phyloP scores from a whole-genome alignment of 2,329 filamentous ascomycete species.

The Hymenoscyphus occultus region DNA sequence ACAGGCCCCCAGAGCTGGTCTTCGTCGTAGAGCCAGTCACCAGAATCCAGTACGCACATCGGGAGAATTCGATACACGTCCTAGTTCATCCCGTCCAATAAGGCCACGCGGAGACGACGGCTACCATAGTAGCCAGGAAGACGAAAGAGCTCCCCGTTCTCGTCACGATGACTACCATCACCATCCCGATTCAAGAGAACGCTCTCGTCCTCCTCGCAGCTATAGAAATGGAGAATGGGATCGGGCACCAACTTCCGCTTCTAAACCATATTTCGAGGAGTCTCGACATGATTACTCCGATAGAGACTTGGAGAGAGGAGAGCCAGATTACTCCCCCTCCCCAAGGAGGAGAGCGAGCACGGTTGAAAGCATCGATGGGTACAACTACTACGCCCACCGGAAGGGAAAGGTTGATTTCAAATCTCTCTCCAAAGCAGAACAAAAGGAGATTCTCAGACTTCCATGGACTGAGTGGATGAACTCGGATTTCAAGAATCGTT shows the following conservation, averaged over 20 bases:
- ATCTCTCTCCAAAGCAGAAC: constrained; percentile 40
- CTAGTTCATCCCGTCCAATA: constrained; percentile 18
- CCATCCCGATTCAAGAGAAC: constrained; percentile 28
- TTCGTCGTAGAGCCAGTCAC: constrained; percentile 24
- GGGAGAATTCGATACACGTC: constrained; percentile 23
- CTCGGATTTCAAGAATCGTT: constrained; percentile 44
- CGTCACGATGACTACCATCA: constrained; percentile 14
- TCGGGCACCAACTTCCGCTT: constrained; percentile 18
- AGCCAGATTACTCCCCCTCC: constrained; percentile 8
- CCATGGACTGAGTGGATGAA: constrained; percentile 48
- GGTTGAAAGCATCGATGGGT: constrained; percentile 29
- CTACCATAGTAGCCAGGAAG: constrained; percentile 23
- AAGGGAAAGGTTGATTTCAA: constrained; percentile 39
- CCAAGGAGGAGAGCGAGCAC: constrained; percentile 18
- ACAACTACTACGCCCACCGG: constrained; percentile 26
- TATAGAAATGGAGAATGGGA: constrained; percentile 29
- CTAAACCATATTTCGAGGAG: constrained; percentile 31
- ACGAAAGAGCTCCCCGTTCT: constrained; percentile 8
- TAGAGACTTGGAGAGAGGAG: constrained; percentile 25
- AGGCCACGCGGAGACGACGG: constrained; percentile 23
- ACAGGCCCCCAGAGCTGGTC: constrained; percentile 17
- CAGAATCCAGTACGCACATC: constrained; percentile 19
- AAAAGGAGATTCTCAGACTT: constrained; percentile 43
- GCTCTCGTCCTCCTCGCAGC: constrained; percentile 30
- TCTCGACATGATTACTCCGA: constrained; percentile 17